Base-by-base conservation (phyloP, 1,284 basidiomycete genomes). In the Rhodotorula glutinis region DNA sequence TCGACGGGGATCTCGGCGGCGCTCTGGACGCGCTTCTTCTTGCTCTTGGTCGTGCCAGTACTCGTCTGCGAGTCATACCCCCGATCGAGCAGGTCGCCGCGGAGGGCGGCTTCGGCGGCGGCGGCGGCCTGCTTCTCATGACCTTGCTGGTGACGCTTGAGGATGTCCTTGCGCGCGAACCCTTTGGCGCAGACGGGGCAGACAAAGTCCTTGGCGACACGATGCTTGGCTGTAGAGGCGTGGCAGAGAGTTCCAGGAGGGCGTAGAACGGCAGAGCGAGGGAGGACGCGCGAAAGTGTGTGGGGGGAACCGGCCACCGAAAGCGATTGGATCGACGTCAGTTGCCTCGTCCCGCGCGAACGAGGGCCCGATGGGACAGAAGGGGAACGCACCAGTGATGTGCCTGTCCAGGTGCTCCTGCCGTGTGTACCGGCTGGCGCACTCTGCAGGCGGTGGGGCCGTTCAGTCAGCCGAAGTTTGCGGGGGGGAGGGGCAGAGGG, bases 81-180 rank as follows among this genome's bases (percentile, higher is more conserved):
- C n/a, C 53, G 52, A 56, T 62, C 65, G 62, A 25, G 30, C 40
- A 53, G 27, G 52, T 68, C 62, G 38, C 66, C 54, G 40, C 62
- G 53, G 51, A 55, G 21, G 7, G 59, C 61, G 9, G 70, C 70
- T 29, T 71, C 64, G 19, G 59, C 57, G 21, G 67, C 67, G 8
- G 60, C 59, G 7, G 57, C 60, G 16, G 65, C 66, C 47, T 72
- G 68, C 51, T 70, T 67, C 53, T 65, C 64, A 47, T 69, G 70
- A 11, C 69, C 65, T n/a, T 59, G 58, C 49, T 68, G 62, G 60
- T 67, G 69, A 11, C 69, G 66, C 44, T 66, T 69, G 25, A 71
- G 57, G n/a, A 73, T 73, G 66, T 73, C 71, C 55, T 70, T 73
- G 51, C 63, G 53, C 2, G 71, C 71, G 44, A 73, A 73, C 1